Percentiles rank a stretch among this genome's conserved stretches.
Conservation (phyloP, 331 rosid species). For the Stylosanthes scabra region DNA sequence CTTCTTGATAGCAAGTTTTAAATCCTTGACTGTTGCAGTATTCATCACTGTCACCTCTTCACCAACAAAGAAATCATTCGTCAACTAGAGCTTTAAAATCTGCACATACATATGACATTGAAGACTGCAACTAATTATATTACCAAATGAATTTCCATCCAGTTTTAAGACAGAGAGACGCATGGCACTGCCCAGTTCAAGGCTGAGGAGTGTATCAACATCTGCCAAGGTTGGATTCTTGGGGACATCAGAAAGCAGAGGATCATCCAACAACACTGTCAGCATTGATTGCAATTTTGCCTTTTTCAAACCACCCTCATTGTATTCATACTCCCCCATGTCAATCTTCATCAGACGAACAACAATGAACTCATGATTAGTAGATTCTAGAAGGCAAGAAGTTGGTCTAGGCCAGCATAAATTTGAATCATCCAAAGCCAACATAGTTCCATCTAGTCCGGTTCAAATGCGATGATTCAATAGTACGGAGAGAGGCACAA, state of each 20-base stretch:
- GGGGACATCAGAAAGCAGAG: conserved; percentile 76
- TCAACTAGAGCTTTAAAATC: conserved; percentile 7
- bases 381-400: neutral
- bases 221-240: conserved; percentile 71
- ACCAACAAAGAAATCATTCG: conserved; percentile 28
- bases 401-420: neutral
- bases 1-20: conserved; percentile 75
- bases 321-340: conserved; percentile 45
- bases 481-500: neutral
- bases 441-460: neutral
- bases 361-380: neutral
- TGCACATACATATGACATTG: neutral
- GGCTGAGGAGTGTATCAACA: conserved; percentile 82
- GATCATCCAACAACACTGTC: conserved; percentile 68
- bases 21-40: conserved; percentile 72
- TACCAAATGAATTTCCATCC: conserved; percentile 58
- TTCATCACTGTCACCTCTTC: conserved; percentile 75
- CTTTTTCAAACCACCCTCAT: conserved; percentile 55
- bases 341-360: conserved; percentile 10
- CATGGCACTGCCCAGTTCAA: conserved; percentile 92
- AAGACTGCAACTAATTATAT: neutral
- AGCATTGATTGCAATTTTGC: conserved; percentile 68
- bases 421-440: too few species aligned
- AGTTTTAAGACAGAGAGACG: conserved; percentile 72
- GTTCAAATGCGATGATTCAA: neutral